Evolutionary conservation across 345 rosid genomes (phyloP), one percentile per base, ranked within the genome.

Genomic region (Pistacia vera): DNA sequence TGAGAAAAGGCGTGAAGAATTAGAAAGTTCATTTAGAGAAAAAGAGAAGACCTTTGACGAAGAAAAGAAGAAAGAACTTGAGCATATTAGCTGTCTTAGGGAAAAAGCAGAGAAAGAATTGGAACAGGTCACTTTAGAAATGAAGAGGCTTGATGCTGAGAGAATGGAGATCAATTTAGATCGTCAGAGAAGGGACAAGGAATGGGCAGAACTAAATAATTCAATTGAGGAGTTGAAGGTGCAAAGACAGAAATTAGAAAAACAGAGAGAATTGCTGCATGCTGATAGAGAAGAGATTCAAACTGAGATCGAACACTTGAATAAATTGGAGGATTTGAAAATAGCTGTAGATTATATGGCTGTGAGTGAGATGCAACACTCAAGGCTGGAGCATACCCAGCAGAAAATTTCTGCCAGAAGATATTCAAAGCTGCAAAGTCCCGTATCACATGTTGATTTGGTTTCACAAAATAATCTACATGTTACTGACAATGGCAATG

Each of bases 321-420:
- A 84, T 77, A 91, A 87, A 76, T 84, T 96, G 88, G 98, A 90
- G 78, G 95, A 92, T 80, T 78, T 87, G 85, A 93, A 90, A 83
- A 84, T 84, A 79, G 84, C 92, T 12, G 77, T 90, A 77, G 99
- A 96, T 66, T 79, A 77, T 76, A 86, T 88, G 91, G 88, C 89
- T 36, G 80, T 92, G 86, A 88, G 86, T 73, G 83, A 89, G 81
- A 86, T 89, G 85, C 97, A 92, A 68, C 81, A 75, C 28, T 92
- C 96, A 16, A 84, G 81, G 80, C 67, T 87, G 68, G 93, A 90
- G 81, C 79, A 83, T 77, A 92, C 87, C 84, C 83, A 70, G 79
- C 81, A 77, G 77, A 93, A 88, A 69, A 82, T 84, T 59, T 91
- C 91, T 12, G 90, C 86, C 72, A 78, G 69, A 58, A 84, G 77